phyloP scores from a whole-genome alignment of 1,284 basidiomycete species.

The Hypsizygus ulmarius region DNA sequence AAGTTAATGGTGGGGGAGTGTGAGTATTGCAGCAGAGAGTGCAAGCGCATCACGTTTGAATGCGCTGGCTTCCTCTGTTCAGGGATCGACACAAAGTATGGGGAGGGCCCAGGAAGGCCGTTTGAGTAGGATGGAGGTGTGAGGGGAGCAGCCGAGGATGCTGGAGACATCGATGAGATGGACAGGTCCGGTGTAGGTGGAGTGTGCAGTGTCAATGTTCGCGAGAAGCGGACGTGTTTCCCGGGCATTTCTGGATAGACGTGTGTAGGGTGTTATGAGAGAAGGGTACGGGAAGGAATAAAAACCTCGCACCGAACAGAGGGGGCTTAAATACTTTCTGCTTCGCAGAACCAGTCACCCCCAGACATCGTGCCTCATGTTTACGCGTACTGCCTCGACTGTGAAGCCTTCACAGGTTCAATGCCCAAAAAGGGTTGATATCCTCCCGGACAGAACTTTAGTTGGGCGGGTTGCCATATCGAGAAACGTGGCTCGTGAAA shows the following conservation, averaged over 20 bases:
- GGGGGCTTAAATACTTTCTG: slow-evolving; percentile 9
- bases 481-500: background rate
- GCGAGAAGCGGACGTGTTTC: slow-evolving; percentile 34
- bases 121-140: slow-evolving; percentile 23
- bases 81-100: slow-evolving; percentile 9
- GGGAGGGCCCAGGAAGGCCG: slow-evolving; percentile 22
- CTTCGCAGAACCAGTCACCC: background rate
- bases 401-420: slow-evolving; percentile 8
- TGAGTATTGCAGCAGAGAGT: slow-evolving; percentile 34
- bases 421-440: slow-evolving; percentile 4
- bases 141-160: slow-evolving; percentile 24
- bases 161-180: slow-evolving; percentile 22
- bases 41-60: slow-evolving; percentile 17
- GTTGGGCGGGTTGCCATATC: background rate
- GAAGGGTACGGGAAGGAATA: background rate
- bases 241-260: slow-evolving; percentile 20
- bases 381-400: slow-evolving; percentile 9
- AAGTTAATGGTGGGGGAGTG: slow-evolving; percentile 27
- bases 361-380: slow-evolving; percentile 5
- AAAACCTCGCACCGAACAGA: too few species aligned
- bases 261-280: background rate
- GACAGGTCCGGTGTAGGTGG: slow-evolving; percentile 23
- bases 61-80: background rate
- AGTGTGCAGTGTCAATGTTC: slow-evolving; percentile 25
- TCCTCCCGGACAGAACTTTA: background rate